Base-by-base conservation (phyloP, 73 alveolate species). In the Paramecium caudatum region DNA sequence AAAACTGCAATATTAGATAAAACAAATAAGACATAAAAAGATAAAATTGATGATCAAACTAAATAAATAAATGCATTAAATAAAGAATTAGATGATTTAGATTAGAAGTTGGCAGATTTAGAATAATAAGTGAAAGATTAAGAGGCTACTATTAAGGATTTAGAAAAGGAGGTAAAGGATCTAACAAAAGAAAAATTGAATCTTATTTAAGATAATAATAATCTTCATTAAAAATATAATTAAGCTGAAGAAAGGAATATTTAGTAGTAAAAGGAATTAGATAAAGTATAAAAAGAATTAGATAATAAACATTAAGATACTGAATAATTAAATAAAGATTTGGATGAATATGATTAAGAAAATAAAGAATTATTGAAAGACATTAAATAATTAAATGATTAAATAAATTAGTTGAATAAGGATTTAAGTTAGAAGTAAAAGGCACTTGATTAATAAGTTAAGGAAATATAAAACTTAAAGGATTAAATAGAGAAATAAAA, bases 291-390 rank as follows among this genome's bases (percentile, higher is more conserved):
- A 37, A 37, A 68, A n/a, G 84, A 68, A 16, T 68, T 68, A 34
- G 15, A 68, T 68, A 43, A 68, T 12, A 68, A 34, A 5, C 47
- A 68, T 6, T 12, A 68, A 9, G 61, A 68, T 68, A 36, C 30
- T 1, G 61, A 68, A 13, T 10, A 68, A 37, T 32, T 37, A n/a
- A 34, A 68, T 68, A 68, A 30, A 7, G 84, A 68, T 34, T 68
- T 68, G 16, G 84, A 68, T 68, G 47, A 32, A 34, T 68, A 34
- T n/a, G 55, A 68, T 3, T 33, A 68, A 37, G 50, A 68, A 68
- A 68, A 32, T 37, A 37, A 32, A 13, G 50, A 37, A 34, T 37
- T 34, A 68, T 68, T 32, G 19, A 37, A 68, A 34, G 10, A 68
- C 9, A 68, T 68, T 16, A 9, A 68, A 25, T 68, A 16, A 68